Evolutionary conservation across 169 alveolate genomes (phyloP), one percentile per base, ranked within the genome.

Genomic region (Ichthyophthirius multifiliis): DNA sequence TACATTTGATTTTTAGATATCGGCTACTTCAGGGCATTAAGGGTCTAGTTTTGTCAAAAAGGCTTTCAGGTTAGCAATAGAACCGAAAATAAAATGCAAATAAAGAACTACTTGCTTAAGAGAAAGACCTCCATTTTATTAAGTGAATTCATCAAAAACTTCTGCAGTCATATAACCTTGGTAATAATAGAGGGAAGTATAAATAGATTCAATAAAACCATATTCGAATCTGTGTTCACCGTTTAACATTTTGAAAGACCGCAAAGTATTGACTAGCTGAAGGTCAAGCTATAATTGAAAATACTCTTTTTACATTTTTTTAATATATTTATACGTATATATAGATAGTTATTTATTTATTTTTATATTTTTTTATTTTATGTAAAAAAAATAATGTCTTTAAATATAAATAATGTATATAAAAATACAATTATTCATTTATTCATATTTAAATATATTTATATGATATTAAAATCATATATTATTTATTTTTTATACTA

Each of bases 61-160:
- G 5, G 47, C 65, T 35, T 67, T 16, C 45, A 81, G 43, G 43
- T 81, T 81, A 18, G 81, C 76, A 5, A 81, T 27, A 15, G 82
- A 46, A 13, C 80, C 80, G 39, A 81, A 47, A 46, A 43, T 35
- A 43, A 55, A 71, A 44, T 81, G 86, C 10, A 71, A 44, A 32
- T 18, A 67, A 67, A 67, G 77, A 30, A 67, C 77, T 3, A 10
- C 7, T 55, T 55, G 18, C 18, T 55, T 55, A n/a, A 55, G 13
- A 27, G 43, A 27, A 27, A 55, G 71, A 7, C 71, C 71, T 55
- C 71, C 71, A 55, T 55, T 55, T 55, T 55, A 23, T 23, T 55
- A 55, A 39, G 43, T 27, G 31, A 27, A 55, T 16, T 55, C 71
- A 27, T 55, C 71, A 55, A 55, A 55, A n/a, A 55, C 31, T 55